These are phyloP conservation scores for Kodamaea plutei DNA, from an alignment of 1,139 yeast genomes.

Conservation along the genomic window DNA sequence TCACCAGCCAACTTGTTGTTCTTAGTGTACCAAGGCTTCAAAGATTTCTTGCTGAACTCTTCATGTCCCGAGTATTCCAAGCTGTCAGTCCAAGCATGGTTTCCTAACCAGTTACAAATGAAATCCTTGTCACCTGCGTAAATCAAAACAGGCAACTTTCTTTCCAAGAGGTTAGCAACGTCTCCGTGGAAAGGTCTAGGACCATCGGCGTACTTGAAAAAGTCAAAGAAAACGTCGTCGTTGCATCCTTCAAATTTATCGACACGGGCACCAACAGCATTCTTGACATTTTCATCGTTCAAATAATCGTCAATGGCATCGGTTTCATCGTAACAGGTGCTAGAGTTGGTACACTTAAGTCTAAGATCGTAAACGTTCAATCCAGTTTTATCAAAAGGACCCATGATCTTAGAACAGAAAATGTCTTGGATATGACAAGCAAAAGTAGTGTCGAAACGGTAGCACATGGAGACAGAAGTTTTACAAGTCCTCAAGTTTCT, in stretches of 20 bases:
- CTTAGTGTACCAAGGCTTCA: constrained; percentile 37
- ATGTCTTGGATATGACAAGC: constrained; percentile 94
- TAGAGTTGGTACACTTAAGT: constrained; percentile 67
- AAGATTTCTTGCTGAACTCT: constrained; percentile 43
- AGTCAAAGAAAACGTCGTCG: constrained; percentile 77
- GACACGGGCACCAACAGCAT: constrained; percentile 89
- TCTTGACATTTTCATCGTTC: constrained; percentile 66
- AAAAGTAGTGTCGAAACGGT: constrained; percentile 73
- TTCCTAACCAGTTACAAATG: constrained; percentile 85
- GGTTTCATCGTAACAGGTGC: constrained; percentile 72
- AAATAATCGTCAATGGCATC: constrained; percentile 64
- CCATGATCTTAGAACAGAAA: constrained; percentile 86
- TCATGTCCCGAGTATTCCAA: constrained; percentile 63
- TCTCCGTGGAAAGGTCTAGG: constrained; percentile 81
- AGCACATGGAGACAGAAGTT: constrained; percentile 75
- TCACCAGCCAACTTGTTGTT: constrained; percentile 42
- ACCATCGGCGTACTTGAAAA: constrained; percentile 86
- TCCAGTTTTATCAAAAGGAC: constrained; percentile 87
- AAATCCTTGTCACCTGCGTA: constrained; percentile 87
- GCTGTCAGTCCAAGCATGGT: constrained; percentile 74
- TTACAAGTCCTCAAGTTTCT: constrained; percentile 77
- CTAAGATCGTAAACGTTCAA: constrained; percentile 92
- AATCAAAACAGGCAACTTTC: constrained; percentile 64
- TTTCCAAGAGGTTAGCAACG: constrained; percentile 52
- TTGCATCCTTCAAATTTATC: constrained; percentile 81